Percentiles rank a stretch among this genome's conserved stretches.
These are phyloP conservation scores for Penicillium malachiteum DNA, from an alignment of 495 filamentous ascomycete species.

Conservation along the genomic window DNA sequence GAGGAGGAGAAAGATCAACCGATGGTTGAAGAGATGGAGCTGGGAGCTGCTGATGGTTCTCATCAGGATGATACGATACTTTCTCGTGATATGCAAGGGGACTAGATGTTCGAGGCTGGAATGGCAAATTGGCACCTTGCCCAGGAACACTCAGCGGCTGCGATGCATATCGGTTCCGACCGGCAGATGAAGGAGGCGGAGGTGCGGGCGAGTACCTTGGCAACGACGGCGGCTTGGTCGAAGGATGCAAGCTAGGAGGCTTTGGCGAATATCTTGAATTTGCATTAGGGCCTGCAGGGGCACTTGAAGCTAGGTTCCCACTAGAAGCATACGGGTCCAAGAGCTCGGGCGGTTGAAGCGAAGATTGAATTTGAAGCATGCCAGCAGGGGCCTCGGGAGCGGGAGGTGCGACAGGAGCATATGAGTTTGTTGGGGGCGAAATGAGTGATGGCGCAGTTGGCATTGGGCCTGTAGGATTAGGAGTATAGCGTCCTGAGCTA, in stretches of 20 bases:
- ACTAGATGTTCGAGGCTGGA: slow-evolving; percentile 83
- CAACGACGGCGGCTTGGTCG: slow-evolving; percentile 33
- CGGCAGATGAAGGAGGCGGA: slow-evolving; percentile 44
- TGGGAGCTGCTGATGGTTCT: slow-evolving; percentile 18
- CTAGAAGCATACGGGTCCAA: slow-evolving; percentile 60
- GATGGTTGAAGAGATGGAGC: slow-evolving; percentile 30
- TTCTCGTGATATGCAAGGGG: slow-evolving; percentile 68
- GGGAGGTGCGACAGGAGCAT: slow-evolving; percentile 21
- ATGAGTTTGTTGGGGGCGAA: slow-evolving; percentile 10
- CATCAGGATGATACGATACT: slow-evolving; percentile 35
- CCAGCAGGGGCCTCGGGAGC: slow-evolving; percentile 3
- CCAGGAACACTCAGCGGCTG: slow-evolving; percentile 47
- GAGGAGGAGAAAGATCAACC: slow-evolving; percentile 26
- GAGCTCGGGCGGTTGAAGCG: slow-evolving; percentile 55
- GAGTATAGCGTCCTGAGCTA: slow-evolving; percentile 54
- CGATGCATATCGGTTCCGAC: slow-evolving; percentile 49
- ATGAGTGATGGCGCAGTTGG: slow-evolving; percentile 5
- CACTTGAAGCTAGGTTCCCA: slow-evolving; percentile 29
- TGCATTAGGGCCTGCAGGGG: slow-evolving; percentile 38
- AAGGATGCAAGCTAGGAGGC: slow-evolving; percentile 31
- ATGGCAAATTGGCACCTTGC: slow-evolving; percentile 53
- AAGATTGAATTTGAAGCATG: slow-evolving; percentile 18
- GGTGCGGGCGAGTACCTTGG: slow-evolving; percentile 42
- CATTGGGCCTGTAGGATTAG: slow-evolving; percentile 29
- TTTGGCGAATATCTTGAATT: slow-evolving; percentile 42